These are phyloP conservation scores for Solanum bulbocastanum DNA, from an alignment of 257 asterid species.

Conservation along the genomic window DNA sequence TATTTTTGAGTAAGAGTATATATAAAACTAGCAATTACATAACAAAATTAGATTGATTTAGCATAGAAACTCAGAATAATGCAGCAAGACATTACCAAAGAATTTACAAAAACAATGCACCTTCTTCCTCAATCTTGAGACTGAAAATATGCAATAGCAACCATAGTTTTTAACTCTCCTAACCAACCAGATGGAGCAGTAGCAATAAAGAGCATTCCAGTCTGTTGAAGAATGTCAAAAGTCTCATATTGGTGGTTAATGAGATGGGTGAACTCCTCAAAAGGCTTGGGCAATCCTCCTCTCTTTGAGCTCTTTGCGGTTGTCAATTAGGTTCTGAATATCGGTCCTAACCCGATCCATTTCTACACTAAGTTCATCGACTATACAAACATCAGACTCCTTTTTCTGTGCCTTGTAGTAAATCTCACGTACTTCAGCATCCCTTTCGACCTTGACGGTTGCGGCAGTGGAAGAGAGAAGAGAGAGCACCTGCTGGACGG, in stretches of 20 bases:
- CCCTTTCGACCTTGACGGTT: conserved; percentile 52
- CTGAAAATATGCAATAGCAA: background rate
- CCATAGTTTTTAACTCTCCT: background rate
- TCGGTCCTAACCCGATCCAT: conserved; percentile 43
- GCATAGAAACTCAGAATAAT: background rate
- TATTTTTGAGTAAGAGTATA: background rate
- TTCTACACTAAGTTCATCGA: conserved; percentile 25
- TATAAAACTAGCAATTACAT: background rate
- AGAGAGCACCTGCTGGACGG: conserved; percentile 55
- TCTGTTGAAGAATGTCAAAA: background rate
- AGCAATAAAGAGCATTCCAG: background rate
- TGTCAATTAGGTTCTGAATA: conserved; percentile 30
- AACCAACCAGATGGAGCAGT: background rate
- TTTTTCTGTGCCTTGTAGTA: conserved; percentile 40
- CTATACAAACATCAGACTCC: conserved; percentile 54
- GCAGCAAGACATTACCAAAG: background rate
- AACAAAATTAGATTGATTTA: background rate
- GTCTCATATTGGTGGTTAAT: background rate
- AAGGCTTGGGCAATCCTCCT: background rate
- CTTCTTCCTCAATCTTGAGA: background rate
- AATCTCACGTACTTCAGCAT: conserved; percentile 59
- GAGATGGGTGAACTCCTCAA: background rate
- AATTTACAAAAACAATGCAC: background rate
- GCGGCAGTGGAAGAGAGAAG: conserved; percentile 46
- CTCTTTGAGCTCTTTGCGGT: conserved; percentile 26